Percentiles rank a stretch among this genome's conserved stretches.
phyloP scores from a whole-genome alignment of 2,329 filamentous ascomycete genomes.

The Neofusicoccum ribis region DNA sequence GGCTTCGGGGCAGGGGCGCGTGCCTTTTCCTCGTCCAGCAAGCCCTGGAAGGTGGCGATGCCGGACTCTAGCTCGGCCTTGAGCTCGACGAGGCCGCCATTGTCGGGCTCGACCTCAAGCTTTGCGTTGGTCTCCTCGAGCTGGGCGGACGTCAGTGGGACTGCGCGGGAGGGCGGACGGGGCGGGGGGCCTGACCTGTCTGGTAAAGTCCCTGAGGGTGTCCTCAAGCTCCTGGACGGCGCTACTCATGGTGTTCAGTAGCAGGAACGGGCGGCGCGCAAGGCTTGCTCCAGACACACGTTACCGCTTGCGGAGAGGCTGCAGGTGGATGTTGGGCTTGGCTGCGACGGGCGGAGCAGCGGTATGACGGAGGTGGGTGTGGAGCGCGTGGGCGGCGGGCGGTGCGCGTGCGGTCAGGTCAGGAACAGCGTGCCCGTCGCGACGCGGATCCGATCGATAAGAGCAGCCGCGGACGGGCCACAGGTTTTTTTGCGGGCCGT shows the following conservation, averaged over 20 bases:
- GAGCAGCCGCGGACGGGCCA: neutral
- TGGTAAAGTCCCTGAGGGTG: constrained; percentile 14
- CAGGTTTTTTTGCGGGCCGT: neutral
- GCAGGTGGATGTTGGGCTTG: neutral
- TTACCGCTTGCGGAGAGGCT: constrained; percentile 14
- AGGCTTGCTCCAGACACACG: constrained; percentile 16
- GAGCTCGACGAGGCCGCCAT: constrained; percentile 73
- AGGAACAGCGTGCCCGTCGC: constrained; percentile 9
- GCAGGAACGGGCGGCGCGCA: constrained; percentile 4
- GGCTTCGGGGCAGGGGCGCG: constrained; percentile 49
- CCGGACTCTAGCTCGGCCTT: constrained; percentile 79
- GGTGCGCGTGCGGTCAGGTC: neutral
- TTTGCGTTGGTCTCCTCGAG: constrained; percentile 76
- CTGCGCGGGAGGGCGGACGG: neutral
- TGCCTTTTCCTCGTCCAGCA: constrained; percentile 77
- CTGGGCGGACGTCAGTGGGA: constrained; percentile 43
- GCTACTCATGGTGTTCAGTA: constrained; percentile 22
- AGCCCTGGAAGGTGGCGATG: constrained; percentile 75
- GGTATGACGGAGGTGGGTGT: constrained; percentile 4
- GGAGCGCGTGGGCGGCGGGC: constrained; percentile 2
- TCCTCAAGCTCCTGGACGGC: constrained; percentile 12
- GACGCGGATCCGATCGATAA: constrained; percentile 17
- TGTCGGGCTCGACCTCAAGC: constrained; percentile 77
- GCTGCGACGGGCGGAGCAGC: neutral
- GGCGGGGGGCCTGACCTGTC: constrained; percentile 6